Base-by-base conservation (phyloP, 2,329 filamentous ascomycete genomes). In the Calonectria pseudoturangicola region DNA sequence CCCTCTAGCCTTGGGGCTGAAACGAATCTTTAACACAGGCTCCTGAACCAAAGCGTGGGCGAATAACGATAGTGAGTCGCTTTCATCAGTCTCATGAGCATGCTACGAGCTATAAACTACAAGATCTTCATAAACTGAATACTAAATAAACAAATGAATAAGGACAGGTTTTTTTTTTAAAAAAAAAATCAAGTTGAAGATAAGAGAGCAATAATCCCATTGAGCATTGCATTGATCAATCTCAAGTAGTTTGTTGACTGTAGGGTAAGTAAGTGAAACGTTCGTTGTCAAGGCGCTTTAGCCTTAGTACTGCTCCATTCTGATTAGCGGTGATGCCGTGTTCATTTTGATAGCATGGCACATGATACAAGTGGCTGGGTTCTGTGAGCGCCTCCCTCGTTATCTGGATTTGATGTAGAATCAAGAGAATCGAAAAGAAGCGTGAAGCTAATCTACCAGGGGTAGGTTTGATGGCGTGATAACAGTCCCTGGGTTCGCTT, bases 401-500 rank as follows among this genome's bases (percentile, higher is more conserved):
- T 45, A 4, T 21, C 15, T 62, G 4, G 36, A 28, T 16, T n/a
- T 13, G 16, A n/a, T 27, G 16, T 45, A 10, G 58, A 62, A 28
- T 43, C 7, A 27, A 28, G 9, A 41, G 45, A 66, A 66, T 48
- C 63, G 16, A 50, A 36, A 51, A 39, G 63, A 50, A 39, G 33
- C 8, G 18, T 39, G 28, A 56, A 51, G 47, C 54, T 30, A 60
- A 60, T 71, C 25, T 45, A 13, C 1, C 27, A 36, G 48, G 56
- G 45, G 68, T 71, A 10, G 63, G 51, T 45, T 28, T 21, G 39
- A 71, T 71, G 63, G 68, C 63, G 68, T 62, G 63, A 71, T 45
- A 16, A 30, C 25, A 50, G 12, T 63, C 50, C 39, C 27, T 30
- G 30, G 27, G 21, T 70, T 56, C 21, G 43, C 50, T 43, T 36